Base-by-base conservation (phyloP, 768 basidiomycete genomes). In the Panaeolus cyanescens region DNA sequence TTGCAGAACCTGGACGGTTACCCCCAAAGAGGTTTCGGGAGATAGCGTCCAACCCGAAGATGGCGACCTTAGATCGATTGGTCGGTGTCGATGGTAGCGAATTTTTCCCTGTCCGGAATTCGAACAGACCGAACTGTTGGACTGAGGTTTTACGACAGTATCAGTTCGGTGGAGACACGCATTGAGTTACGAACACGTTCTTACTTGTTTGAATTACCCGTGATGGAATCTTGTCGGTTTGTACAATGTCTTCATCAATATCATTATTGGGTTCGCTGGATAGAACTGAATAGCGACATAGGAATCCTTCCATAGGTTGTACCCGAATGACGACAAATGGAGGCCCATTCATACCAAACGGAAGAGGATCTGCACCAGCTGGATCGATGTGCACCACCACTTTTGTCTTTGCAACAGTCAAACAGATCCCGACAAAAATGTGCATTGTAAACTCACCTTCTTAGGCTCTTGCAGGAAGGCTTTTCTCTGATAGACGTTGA, bases 31-130 rank as follows among this genome's bases (percentile, higher is more conserved):
- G 81, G 73, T 94, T 95, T 42, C 93, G 85, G 19, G 93, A 95
- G 66, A 98, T 90, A 19, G 87, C 90, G 68, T 98, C 95, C 56
- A 98, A 80, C 32, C 92, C 88, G 70, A 96, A 94, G 55, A 94
- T 92, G n/a, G 90, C 87, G 2, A 88, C 91, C 63, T 91, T 88
- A n/a, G 88, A 84, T 50, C 81, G 85, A 0, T 87, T 84, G 0
- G 92, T 92, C 3, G 95, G 96, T 0, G 95, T 98, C 2, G 89
- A 85, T 5, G 96, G 95, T n/a, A 83, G 75, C 22, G 95, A 88
- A 57, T 83, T 85, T 59, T 71, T 77, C 32, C 88, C 88, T 0
- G 93, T 93, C 30, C 84, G 84, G 74, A 96, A 95, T 70, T 92
- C 89, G 77, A 95, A 96, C 57, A 97, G 76, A 15, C 94, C 93